Conservation (phyloP, 345 rosid genomes). For the Salix suchowensis region DNA sequence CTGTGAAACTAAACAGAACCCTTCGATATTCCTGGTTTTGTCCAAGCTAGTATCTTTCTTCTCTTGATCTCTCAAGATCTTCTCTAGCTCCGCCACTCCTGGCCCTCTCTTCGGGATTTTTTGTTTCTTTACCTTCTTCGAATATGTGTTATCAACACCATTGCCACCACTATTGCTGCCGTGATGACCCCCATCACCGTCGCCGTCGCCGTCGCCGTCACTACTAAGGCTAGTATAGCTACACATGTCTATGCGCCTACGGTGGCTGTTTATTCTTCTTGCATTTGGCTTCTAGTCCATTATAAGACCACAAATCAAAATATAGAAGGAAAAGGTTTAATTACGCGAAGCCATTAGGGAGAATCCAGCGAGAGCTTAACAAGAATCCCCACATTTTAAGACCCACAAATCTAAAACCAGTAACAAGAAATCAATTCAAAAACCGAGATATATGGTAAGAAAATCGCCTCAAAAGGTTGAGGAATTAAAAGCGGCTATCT, state of each 20-base stretch:
- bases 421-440: slow-evolving; percentile 42
- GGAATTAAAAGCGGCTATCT: slow-evolving; percentile 51
- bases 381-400: slow-evolving; percentile 34
- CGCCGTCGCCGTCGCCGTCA: slow-evolving; percentile 1
- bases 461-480: slow-evolving; percentile 40
- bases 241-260: slow-evolving; percentile 31
- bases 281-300: neutral
- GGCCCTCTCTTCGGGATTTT: slow-evolving; percentile 64
- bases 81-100: slow-evolving; percentile 79
- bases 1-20: slow-evolving; percentile 4
- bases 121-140: slow-evolving; percentile 43
- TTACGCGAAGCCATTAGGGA: slow-evolving; percentile 15
- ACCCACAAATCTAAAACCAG: slow-evolving; percentile 34
- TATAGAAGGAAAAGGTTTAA: slow-evolving; percentile 7
- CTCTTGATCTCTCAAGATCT: slow-evolving; percentile 66
- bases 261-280: too few relatives aligned
- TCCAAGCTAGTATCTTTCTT: neutral
- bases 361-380: slow-evolving; percentile 18
- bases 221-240: slow-evolving; percentile 33
- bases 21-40: slow-evolving; percentile 4
- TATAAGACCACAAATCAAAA: slow-evolving; percentile 13
- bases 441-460: slow-evolving; percentile 49
- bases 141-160: slow-evolving; percentile 17
- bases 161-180: slow-evolving; percentile 23
- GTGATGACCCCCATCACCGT: neutral